Base-by-base conservation (phyloP, 2,329 filamentous ascomycete species). In the Colletotrichum sp. region DNA sequence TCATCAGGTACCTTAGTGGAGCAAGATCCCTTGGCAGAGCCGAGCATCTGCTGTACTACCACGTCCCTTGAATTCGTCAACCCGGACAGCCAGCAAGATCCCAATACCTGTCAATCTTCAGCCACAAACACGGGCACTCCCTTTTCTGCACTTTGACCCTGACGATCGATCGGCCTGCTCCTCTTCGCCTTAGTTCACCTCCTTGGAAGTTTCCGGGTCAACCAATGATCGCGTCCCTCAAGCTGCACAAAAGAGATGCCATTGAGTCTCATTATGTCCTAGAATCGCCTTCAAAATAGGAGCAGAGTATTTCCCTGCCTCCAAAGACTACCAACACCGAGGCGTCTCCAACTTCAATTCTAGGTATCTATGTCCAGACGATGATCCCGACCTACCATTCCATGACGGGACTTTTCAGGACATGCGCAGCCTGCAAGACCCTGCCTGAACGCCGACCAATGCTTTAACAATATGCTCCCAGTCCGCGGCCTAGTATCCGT, bases 401-500 rank as follows among this genome's bases (percentile, higher is more conserved):
- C 48, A n/a, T 43, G 13, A 16, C 55, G 34, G 28, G 58, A 12
- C 24, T 15, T 34, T 67, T 70, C 15, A 24, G 36, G 38, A 24
- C 16, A 30, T 21, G n/a, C 28, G 55, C 16, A 66, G 55, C 62
- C 26, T 34, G 28, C 24, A n/a, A 69, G 34, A 38, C 15, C 43
- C 10, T 55, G 56, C 58, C 58, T 26, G 15, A 75, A 73, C 64
- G 58, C 73, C 73, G n/a, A 60, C 34, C 21, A 52, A 75, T 73
- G 70, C 66, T 52, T 28, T 58, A 24, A 34, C 28, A 64, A 56
- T 12, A 7, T 13, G 12, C 48, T 43, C 15, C 16, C 30, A 32
- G 6, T 12, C 13, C 30, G n/a, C 10, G 30, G 5, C 30, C 73
- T 34, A 75, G 28, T 83, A 88, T 10, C 84, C 86, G 78, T 88